Conservation (phyloP, 139 green algal species). For the Chlamydomonas eustigma region DNA sequence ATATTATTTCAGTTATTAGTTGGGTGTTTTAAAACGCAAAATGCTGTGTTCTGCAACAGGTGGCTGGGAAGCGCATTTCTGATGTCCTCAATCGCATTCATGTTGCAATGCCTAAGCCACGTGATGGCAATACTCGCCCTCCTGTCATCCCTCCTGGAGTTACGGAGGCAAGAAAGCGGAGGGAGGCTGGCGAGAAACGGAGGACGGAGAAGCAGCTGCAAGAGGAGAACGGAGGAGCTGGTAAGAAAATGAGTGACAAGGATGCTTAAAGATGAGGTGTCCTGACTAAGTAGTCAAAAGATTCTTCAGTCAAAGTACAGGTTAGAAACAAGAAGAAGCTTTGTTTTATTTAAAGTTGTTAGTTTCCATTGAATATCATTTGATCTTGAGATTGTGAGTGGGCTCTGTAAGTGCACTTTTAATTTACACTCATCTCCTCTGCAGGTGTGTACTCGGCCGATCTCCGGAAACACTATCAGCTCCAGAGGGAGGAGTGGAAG, state of each 20-base stretch:
- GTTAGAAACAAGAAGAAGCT: too few relatives aligned
- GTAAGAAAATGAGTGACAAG: neutral
- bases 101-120: constrained; percentile 79
- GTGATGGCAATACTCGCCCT: constrained; percentile 51
- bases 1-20: too few relatives aligned
- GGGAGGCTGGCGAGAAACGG: constrained; percentile 36
- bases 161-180: constrained; percentile 45
- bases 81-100: constrained; percentile 93
- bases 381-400: neutral
- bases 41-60: too few relatives aligned
- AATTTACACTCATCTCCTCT: neutral
- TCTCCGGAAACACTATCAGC: constrained; percentile 81
- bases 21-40: too few relatives aligned
- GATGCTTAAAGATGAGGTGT: too few relatives aligned
- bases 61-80: constrained; percentile 77
- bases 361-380: too few relatives aligned
- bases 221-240: constrained; percentile 6
- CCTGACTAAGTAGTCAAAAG: too few relatives aligned
- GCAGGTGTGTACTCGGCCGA: constrained; percentile 87
- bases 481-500: constrained; percentile 80
- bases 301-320: too few relatives aligned
- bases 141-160: constrained; percentile 80
- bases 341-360: too few relatives aligned
- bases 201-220: constrained; percentile 77
- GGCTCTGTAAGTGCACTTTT: neutral